These are phyloP conservation scores for Mediolabrus comicus DNA, from an alignment of 108 stramenopile genomes.

Conservation along the genomic window DNA sequence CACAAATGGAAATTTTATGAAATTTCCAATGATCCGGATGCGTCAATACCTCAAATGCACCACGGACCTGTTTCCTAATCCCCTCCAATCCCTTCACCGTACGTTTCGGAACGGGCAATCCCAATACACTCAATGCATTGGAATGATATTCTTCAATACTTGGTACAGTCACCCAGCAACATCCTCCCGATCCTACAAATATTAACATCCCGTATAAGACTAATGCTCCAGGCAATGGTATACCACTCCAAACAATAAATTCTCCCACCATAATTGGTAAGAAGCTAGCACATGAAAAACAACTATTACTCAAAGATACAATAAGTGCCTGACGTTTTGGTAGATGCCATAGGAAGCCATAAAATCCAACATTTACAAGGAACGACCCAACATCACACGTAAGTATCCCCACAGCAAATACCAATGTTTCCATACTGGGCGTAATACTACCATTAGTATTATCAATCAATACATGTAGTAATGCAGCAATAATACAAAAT, in stretches of 20 bases:
- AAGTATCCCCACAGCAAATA: neutral
- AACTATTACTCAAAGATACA: neutral
- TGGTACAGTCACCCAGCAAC: neutral
- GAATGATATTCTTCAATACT: neutral
- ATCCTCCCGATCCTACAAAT: neutral
- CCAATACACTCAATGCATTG: neutral
- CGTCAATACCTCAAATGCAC: neutral
- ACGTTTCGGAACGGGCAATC: neutral
- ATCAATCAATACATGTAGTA: neutral
- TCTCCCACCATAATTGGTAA: neutral
- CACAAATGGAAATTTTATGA: neutral
- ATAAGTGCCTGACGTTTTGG: neutral
- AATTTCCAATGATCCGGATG: neutral
- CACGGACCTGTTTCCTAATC: neutral
- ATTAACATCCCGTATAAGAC: neutral
- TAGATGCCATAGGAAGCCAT: neutral
- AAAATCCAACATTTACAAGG: neutral
- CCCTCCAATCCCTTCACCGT: neutral
- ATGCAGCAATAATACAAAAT: neutral
- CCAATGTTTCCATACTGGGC: neutral
- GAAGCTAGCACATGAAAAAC: neutral
- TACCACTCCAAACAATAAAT: neutral
- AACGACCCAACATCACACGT: neutral
- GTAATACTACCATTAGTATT: neutral
- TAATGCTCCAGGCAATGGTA: neutral